Evolutionary conservation across 495 filamentous ascomycete species (phyloP), one percentile per base, ranked within the genome.

Genomic region (Aspergillus incahuasiensis): DNA sequence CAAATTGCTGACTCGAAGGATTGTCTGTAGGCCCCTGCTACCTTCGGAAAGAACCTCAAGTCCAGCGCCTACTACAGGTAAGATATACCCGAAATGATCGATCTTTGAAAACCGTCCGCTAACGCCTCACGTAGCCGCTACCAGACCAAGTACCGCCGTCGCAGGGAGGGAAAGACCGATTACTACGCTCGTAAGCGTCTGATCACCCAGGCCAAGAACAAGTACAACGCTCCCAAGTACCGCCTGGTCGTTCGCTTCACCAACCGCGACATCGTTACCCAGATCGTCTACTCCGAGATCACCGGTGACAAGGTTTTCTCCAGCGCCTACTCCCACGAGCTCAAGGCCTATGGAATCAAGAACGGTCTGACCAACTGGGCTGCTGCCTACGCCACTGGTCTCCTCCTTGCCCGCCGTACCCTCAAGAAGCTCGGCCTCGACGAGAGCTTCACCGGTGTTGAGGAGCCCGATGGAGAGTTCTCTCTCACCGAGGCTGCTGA

Each of bases 181-280:
- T 99, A 99, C 89, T 97, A 96, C 76, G 94, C 94, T 72, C 94
- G 94, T 80, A 96, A 97, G 87, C 88, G 94, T 69, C 82, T 99
- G 78, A 95, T 96, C 85, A 92, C 90, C 79, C 94, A 99, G 83
- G 94, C 94, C 77, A 99, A 97, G 91, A 97, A 97, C 90, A 97
- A 97, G 85, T 98, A 97, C 88, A 94, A 92, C 76, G 88, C 92
- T 46, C 92, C 94, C 74, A 99, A 99, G 83, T 97, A 99, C 86
- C 89, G 94, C 72, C 88, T 99, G 71, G 94, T 99, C 55, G 92
- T 99, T 71, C 92, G 94, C 75, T 99, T 99, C 89, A 97, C 95
- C 85, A 97, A 97, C 85, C 88, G 90, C 73, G 94, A 98, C 80
- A 95, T 99, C 82, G 85, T 99, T 80, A 85, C 84, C 76, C 94